These are phyloP conservation scores for Aspergillus transmontanensis DNA, from an alignment of 2,329 filamentous ascomycete genomes.

Conservation along the genomic window DNA sequence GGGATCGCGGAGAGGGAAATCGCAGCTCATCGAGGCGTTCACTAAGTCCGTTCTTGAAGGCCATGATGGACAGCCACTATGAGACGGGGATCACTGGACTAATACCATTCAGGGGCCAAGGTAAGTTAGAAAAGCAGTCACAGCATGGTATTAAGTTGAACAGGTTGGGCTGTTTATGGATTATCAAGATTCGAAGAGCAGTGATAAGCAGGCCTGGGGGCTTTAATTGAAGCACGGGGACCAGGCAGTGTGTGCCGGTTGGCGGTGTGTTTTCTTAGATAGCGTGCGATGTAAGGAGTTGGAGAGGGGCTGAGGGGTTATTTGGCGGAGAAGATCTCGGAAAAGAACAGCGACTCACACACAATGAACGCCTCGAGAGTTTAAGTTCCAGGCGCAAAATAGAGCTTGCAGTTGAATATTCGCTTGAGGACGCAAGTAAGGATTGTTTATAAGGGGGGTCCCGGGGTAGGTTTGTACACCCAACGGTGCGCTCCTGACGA, in stretches of 20 bases:
- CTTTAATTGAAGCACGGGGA: slow-evolving; percentile 19
- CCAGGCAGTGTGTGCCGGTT: slow-evolving; percentile 23
- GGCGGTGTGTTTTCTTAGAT: slow-evolving; percentile 34
- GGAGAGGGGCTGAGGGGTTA: slow-evolving; percentile 41
- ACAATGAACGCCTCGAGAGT: slow-evolving; percentile 43
- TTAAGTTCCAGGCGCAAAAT: slow-evolving; percentile 20
- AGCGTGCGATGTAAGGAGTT: slow-evolving; percentile 37
- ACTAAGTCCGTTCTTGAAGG: slow-evolving; percentile 64
- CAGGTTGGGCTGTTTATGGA: slow-evolving; percentile 12
- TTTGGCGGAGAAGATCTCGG: slow-evolving; percentile 32
- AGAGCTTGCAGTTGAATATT: slow-evolving; percentile 8
- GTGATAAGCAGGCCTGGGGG: slow-evolving; percentile 18
- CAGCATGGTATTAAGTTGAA: slow-evolving; percentile 18
- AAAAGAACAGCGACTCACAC: slow-evolving; percentile 35
- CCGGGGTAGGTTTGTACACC: slow-evolving; percentile 15
- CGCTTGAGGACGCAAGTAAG: slow-evolving; percentile 23
- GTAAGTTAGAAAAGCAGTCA: slow-evolving; percentile 27
- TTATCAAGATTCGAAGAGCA: slow-evolving; percentile 14
- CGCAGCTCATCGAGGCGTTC: slow-evolving; percentile 77
- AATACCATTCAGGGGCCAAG: slow-evolving; percentile 27
- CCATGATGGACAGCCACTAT: slow-evolving; percentile 53
- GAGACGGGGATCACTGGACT: slow-evolving; percentile 34
- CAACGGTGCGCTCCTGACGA: slow-evolving; percentile 24
- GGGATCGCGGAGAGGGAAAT: slow-evolving; percentile 75
- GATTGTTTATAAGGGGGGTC: slow-evolving; percentile 21